Percentiles rank a stretch among this genome's conserved stretches.
Conservation (phyloP, 176 grass and related monocot genomes). For the Triticum dicoccoides region DNA sequence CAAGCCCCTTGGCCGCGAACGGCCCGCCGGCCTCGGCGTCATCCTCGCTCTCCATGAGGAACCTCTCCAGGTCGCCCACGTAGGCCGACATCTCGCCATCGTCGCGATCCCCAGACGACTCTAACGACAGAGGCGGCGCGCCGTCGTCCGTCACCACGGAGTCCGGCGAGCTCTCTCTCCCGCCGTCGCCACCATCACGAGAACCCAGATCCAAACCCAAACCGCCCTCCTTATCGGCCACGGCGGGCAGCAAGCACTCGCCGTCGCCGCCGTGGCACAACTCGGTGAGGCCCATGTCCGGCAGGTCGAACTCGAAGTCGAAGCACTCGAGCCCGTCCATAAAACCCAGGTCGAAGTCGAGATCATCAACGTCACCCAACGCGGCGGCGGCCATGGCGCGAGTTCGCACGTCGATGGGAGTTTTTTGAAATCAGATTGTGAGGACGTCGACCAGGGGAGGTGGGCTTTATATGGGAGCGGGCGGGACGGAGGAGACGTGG, state of each 20-base stretch:
- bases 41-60: neutral
- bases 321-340: neutral
- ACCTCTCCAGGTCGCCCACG: slow-evolving; percentile 21
- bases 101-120: neutral
- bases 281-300: neutral
- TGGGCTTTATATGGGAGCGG: neutral
- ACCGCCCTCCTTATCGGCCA: neutral
- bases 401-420: neutral
- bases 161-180: neutral
- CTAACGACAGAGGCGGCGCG: neutral
- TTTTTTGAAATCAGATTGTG: neutral
- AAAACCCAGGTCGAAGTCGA: neutral
- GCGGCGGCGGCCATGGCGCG: neutral
- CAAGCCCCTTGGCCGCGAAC: too few relatives aligned
- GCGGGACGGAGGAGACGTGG: neutral
- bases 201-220: neutral
- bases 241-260: neutral
- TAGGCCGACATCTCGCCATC: neutral
- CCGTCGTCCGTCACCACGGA: neutral
- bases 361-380: neutral
- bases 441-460: neutral
- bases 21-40: neutral
- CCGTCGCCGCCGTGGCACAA: neutral
- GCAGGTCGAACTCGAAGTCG: neutral
- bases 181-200: too few relatives aligned